Base-by-base conservation (phyloP, 306 rosid genomes). In the Geum urbanum region DNA sequence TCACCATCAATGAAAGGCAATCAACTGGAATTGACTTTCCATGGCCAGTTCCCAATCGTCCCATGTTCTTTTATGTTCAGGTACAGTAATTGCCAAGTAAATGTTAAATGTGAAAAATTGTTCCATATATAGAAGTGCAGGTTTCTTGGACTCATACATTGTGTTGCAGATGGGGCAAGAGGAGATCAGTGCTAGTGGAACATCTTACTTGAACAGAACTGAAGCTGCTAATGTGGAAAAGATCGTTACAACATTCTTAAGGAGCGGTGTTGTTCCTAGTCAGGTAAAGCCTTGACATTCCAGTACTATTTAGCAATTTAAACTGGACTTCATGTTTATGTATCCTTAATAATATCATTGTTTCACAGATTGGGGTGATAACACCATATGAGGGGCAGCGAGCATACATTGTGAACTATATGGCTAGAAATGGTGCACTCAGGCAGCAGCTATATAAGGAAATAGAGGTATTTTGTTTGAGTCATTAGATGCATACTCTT, bases 171-270 rank as follows among this genome's bases (percentile, higher is more conserved):
- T 95, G 99, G 99, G 99, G 72, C 99, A 95, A 91, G 99, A 95
- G 76, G 99, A 95, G 86, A 95, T 95, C 65, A 95, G 99, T 71
- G 97, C 99, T 48, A 95, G 99, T 11, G 99, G 99, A 67, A 95
- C 99, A 61, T 95, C 99, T 46, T 95, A 95, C 74, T 78, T 95
- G 55, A 95, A 95, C 83, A 89, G 99, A 84, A 95, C 99, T 2
- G 99, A 95, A 87, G 99, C 99, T 74, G 97, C 99, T 71, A 95
- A 95, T 74, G 99, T 95, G 50, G 99, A 95, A 77, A 95, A 95
- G 87, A 95, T 95, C 80, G 99, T 95, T 43, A 95, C 97, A 56
- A 95, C 99, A 69, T 95, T 95, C 88, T 83, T 95, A 67, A 87
- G 95, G 84, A 95, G 99, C 78, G 97, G 99, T 43, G 97, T 95